Base-by-base conservation (phyloP, 768 basidiomycete genomes). In the Lactarius psammicola region DNA sequence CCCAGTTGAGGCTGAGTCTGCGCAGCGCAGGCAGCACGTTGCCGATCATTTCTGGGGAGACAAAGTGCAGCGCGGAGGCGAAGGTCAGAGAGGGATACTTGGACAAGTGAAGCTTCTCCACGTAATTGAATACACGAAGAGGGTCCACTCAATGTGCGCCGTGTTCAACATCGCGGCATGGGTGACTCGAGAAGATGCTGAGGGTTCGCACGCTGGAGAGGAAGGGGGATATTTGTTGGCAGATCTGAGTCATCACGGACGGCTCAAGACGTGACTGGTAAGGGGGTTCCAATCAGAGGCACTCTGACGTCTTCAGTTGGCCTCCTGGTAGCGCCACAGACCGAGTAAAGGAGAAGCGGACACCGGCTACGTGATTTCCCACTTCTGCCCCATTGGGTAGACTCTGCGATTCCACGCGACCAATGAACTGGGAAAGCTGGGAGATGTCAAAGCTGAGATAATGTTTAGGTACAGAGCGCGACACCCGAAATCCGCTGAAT, bases 21-120 rank as follows among this genome's bases (percentile, higher is more conserved):
- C 56, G 44, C 33, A 63, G 34, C 18, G 26, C 34, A 49, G 62
- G 62, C 18, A 57, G 26, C 44, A 51, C 56, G 9, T 30, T 34
- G 9, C 13, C 31, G 5, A n/a, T 15, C 28, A 23, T 34, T 28
- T 51, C 23, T 23, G 3, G 2, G 40, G 62, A 13, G 9, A 63
- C 56, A 4, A 0, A 31, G 26, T 36, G 18, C 42, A 57, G 17
- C 55, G 62, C 62, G 17, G 33, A 33, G 10, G 42, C 33, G 10
- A 49, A n/a, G 42, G 17, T 38, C 6, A 11, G n/a, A n/a, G 26
- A 23, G 3, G 23, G n/a, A 4, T 23, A n/a, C 42, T 3, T 40
- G 34, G 2, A 6, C 1, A 5, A 57, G 55, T 17, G 30, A 7
- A 63, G 18, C 17, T 13, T 10, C 56, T 49, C 42, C 42, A 56